Evolutionary conservation across 768 basidiomycete species (phyloP).

Genomic region (Xerocomellus intermedius): DNA sequence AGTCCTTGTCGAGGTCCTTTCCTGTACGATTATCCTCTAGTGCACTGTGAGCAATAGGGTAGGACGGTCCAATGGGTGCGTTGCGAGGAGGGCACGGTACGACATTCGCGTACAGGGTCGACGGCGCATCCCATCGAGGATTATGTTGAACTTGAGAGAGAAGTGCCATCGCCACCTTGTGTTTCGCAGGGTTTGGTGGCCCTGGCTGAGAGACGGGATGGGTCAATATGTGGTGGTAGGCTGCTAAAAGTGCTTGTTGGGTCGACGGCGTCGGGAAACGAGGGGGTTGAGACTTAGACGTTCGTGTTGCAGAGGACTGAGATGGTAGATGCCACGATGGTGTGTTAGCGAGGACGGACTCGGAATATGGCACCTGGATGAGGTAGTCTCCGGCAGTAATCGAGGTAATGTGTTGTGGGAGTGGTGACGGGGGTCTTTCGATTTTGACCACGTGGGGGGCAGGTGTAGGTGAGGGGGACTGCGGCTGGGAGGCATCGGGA

Average conservation of each 20-base stretch:
- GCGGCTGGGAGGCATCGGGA: conserved; percentile 28
- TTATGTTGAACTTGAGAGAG: conserved; percentile 54
- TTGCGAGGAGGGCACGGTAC: conserved; percentile 62
- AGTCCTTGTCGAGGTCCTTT: conserved; percentile 52
- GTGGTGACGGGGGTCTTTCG: conserved; percentile 39
- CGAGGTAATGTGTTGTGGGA: conserved; percentile 41
- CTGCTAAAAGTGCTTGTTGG: conserved; percentile 62
- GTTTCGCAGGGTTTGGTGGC: conserved; percentile 58
- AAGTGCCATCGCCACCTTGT: conserved; percentile 74
- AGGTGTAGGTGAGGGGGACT: conserved; percentile 39
- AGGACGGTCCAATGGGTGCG: conserved; percentile 62
- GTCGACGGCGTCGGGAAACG: conserved; percentile 52
- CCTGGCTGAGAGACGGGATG: conserved; percentile 56
- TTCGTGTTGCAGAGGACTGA: conserved; percentile 26
- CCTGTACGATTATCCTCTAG: conserved; percentile 36
- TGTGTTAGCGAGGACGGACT: conserved; percentile 63
- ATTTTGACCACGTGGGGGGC: conserved; percentile 30
- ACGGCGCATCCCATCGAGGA: conserved; percentile 67
- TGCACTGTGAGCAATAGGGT: conserved; percentile 45
- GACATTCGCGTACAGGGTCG: conserved; percentile 60
- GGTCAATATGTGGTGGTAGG: conserved; percentile 76
- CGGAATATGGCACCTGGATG: conserved; percentile 69
- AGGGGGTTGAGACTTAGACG: conserved; percentile 19
- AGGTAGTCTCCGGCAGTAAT: conserved; percentile 62
- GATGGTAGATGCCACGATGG: conserved; percentile 72